These are phyloP conservation scores for Gracilariopsis chorda DNA, from an alignment of 23 red algal species.

Conservation along the genomic window DNA sequence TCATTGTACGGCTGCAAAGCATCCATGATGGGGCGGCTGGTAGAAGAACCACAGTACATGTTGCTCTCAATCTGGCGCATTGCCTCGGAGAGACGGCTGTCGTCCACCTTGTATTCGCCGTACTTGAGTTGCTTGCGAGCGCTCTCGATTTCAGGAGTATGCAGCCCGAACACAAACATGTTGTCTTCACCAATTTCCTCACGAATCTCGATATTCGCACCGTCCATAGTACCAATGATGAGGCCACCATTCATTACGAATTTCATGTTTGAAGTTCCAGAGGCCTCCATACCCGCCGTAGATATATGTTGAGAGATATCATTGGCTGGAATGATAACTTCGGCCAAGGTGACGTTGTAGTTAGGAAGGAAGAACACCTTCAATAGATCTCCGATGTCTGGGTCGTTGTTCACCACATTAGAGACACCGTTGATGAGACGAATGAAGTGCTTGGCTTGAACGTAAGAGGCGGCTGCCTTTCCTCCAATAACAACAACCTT, in stretches of 20 bases:
- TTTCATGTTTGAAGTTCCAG: slow-evolving; percentile 99
- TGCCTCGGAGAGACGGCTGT: slow-evolving; percentile 80
- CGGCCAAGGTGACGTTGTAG: slow-evolving; percentile 95
- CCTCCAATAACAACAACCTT: slow-evolving; percentile 93
- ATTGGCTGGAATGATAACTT: slow-evolving; percentile 95
- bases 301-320: slow-evolving; percentile 99
- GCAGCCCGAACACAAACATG: slow-evolving; percentile 97
- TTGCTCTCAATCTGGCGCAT: slow-evolving; percentile 73
- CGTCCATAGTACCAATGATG: slow-evolving; percentile 99
- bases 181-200: slow-evolving; percentile 93
- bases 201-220: slow-evolving; percentile 99
- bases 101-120: slow-evolving; percentile 67
- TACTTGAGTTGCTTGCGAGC: slow-evolving; percentile 87
- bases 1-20: slow-evolving; percentile 91
- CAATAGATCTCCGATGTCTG: slow-evolving; percentile 74
- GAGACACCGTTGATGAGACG: slow-evolving; percentile 96
- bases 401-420: slow-evolving; percentile 95
- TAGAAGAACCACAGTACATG: slow-evolving; percentile 77
- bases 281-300: slow-evolving; percentile 98
- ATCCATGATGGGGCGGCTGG: slow-evolving; percentile 57
- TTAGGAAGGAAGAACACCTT: slow-evolving; percentile 98
- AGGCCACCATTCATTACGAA: slow-evolving; percentile 99
- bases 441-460: slow-evolving; percentile 97
- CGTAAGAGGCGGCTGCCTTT: slow-evolving; percentile 96
- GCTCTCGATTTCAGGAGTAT: slow-evolving; percentile 77